These are phyloP conservation scores for Lactarius hatsudake DNA, from an alignment of 768 basidiomycete species.

Conservation along the genomic window DNA sequence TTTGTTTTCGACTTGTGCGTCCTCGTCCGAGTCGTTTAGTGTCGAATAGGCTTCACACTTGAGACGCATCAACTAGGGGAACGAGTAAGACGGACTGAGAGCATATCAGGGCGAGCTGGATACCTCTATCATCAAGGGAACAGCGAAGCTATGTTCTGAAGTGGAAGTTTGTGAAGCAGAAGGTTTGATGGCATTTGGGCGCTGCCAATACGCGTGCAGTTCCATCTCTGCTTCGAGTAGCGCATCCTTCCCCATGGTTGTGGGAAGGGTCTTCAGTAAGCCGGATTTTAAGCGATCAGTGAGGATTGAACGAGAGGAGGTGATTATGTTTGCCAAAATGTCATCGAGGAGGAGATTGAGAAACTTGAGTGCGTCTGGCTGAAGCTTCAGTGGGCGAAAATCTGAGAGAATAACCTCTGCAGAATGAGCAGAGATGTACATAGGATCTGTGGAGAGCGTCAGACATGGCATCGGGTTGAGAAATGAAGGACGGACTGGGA, in stretches of 20 bases:
- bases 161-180: constrained; percentile 40
- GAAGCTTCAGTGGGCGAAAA: constrained; percentile 86
- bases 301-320: constrained; percentile 60
- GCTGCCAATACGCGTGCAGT: constrained; percentile 84
- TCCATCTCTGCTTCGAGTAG: constrained; percentile 92
- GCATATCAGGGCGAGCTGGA: constrained; percentile 28
- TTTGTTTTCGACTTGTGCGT: constrained; percentile 58
- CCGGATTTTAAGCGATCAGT: constrained; percentile 73
- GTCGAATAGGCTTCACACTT: constrained; percentile 90
- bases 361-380: constrained; percentile 67
- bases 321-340: constrained; percentile 70
- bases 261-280: constrained; percentile 70
- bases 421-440: constrained; percentile 78
- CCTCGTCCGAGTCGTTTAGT: constrained; percentile 77
- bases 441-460: constrained; percentile 47
- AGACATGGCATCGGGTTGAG: neutral
- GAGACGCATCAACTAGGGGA: constrained; percentile 64
- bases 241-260: constrained; percentile 85
- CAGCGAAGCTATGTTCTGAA: constrained; percentile 56
- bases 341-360: constrained; percentile 86
- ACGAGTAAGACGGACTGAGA: constrained; percentile 18
- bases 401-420: constrained; percentile 93
- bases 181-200: constrained; percentile 45
- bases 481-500: neutral
- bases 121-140: constrained; percentile 78